Evolutionary conservation across 1,139 yeast species (phyloP), one percentile per base, ranked within the genome.

Genomic region (Pneumocystis canis): DNA sequence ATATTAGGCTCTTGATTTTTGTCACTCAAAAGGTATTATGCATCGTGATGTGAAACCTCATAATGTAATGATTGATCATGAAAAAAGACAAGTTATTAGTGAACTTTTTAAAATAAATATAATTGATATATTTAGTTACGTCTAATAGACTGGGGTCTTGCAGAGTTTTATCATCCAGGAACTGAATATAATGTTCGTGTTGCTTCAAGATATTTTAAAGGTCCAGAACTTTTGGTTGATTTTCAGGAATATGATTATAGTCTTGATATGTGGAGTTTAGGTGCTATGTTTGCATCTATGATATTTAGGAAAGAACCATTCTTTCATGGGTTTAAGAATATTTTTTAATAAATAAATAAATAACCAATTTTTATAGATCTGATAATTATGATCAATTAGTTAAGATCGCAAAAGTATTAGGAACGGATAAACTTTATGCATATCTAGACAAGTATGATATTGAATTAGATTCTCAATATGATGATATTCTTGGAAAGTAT

Each of bases 1-100:
- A 11, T 47, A 40, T 40, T 47, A 66, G 67, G 98, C 98, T 0
- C 79, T 94, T 67, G 97, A 94, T 74, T 94, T 82, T 73, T 87
- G 94, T 60, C 99, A 94, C 75, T 88, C 96, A 5, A 89, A 88
- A 89, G 99, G 98, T 57, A 90, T 94, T 67, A 94, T 94, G 88
- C 99, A 94, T 75, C 80, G 99, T 73, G 99, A 94, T 75, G 98
- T 94, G 66, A 94, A 94, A 74, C 98, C 98, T 35, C 97, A 94
- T 73, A 94, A 94, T 72, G 94, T 94, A 60, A 92, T 94, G 97
- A 94, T 94, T 71, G 98, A 94, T 73, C 97, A 92, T 69, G 82
- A 82, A 63, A 79, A 79, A 68, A 81, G 82, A 70, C 78, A 70
- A 62, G 65, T 63, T 60, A 28, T n/a, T 18, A 6, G 32, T 16